A percentile compares a stretch with the other conserved stretches of the same genome.
phyloP scores from a whole-genome alignment of 31 red algal species.

The Pterothamnion heteromorphum region DNA sequence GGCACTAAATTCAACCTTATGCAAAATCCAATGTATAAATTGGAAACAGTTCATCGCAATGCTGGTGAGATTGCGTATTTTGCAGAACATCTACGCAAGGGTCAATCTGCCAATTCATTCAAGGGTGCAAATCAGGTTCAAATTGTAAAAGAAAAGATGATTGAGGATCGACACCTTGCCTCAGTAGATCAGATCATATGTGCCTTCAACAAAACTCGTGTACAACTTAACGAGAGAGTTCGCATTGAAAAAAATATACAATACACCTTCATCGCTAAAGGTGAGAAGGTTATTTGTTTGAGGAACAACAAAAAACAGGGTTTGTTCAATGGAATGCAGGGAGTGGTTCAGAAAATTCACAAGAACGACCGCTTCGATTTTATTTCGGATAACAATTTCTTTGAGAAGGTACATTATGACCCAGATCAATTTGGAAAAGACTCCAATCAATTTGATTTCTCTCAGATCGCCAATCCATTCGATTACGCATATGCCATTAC shows the following conservation, averaged over 20 bases:
- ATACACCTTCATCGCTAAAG: background rate
- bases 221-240: background rate
- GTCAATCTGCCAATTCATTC: background rate
- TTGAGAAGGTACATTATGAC: background rate
- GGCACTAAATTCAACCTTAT: background rate
- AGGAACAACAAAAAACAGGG: background rate
- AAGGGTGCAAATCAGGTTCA: no score
- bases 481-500: background rate
- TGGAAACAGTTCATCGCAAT: background rate
- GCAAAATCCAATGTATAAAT: background rate
- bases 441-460: background rate
- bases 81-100: background rate
- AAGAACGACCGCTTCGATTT: background rate
- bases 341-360: background rate
- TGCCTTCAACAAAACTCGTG: background rate
- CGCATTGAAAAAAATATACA: background rate
- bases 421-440: no score
- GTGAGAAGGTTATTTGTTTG: background rate
- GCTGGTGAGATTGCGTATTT: background rate
- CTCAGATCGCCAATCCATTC: background rate
- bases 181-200: background rate
- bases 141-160: no score
- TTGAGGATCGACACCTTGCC: background rate
- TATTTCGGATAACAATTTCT: background rate
- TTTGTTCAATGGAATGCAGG: background rate